Percentiles rank a stretch among this genome's conserved stretches.
Evolutionary conservation across 1,284 basidiomycete genomes (phyloP).

Genomic region (Anthracocystis panici-leucophaei): DNA sequence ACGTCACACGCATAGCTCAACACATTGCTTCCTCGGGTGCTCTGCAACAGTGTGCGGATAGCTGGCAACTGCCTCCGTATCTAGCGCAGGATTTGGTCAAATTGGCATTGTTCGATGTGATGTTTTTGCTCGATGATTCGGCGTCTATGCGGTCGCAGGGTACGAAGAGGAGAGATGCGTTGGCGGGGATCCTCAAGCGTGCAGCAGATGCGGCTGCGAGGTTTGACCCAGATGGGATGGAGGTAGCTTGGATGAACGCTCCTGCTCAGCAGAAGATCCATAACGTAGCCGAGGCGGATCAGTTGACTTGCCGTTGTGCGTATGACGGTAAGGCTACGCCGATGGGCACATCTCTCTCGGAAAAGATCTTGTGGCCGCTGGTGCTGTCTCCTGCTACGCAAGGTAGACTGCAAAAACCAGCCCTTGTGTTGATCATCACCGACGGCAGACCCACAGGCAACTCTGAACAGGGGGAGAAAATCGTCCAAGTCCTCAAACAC

Average conservation of each 20-base stretch:
- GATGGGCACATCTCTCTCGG: constrained; percentile 51
- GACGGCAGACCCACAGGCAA: constrained; percentile 59
- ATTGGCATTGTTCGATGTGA: constrained; percentile 61
- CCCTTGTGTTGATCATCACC: constrained; percentile 54
- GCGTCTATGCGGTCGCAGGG: constrained; percentile 54
- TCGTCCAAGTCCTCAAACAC: constrained; percentile 49
- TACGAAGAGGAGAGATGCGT: constrained; percentile 32
- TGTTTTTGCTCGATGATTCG: constrained; percentile 61
- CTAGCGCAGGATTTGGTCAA: constrained; percentile 62
- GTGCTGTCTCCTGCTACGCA: constrained; percentile 35
- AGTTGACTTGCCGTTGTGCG: constrained; percentile 37
- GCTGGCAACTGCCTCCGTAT: constrained; percentile 61
- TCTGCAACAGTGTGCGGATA: constrained; percentile 48
- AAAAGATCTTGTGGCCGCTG: constrained; percentile 50
- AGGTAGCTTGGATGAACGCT: constrained; percentile 59
- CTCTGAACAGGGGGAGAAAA: constrained; percentile 46
- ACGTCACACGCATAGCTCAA: constrained; percentile 50
- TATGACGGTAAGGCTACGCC: constrained; percentile 56
- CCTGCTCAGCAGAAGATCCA: constrained; percentile 36
- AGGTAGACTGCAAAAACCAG: constrained; percentile 48
- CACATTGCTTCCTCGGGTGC: constrained; percentile 53
- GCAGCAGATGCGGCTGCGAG: constrained; percentile 57
- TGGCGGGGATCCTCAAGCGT: constrained; percentile 50
- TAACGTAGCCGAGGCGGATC: constrained; percentile 48
- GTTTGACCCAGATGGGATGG: constrained; percentile 60